A percentile compares a stretch with the other conserved stretches of the same genome.
These are phyloP conservation scores for Ceratobasidium sp. DNA, from an alignment of 1,284 basidiomycete species.

Conservation along the genomic window DNA sequence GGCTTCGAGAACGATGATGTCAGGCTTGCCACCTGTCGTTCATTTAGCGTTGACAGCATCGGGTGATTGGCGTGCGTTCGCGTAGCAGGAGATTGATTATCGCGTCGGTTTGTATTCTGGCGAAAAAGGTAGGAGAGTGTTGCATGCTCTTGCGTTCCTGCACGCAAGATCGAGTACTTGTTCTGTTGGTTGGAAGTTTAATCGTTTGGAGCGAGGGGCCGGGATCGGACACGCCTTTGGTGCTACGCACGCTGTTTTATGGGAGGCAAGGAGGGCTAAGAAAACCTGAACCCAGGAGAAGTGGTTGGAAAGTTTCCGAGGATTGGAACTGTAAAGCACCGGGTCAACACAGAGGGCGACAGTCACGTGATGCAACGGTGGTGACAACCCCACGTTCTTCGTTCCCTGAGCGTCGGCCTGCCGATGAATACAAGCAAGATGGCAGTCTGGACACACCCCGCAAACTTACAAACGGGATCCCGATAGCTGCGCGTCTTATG, in stretches of 20 bases:
- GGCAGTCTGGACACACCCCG: neutral
- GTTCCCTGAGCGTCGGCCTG: neutral
- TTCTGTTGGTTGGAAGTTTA: neutral
- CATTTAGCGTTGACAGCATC: neutral
- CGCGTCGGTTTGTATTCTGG: neutral
- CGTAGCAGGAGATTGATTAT: conserved; percentile 10
- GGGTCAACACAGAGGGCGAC: neutral
- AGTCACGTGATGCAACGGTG: neutral
- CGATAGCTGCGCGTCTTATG: neutral
- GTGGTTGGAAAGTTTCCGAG: too few relatives aligned
- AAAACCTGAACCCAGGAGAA: neutral
- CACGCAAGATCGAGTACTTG: neutral
- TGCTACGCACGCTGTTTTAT: neutral
- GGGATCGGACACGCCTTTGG: neutral
- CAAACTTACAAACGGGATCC: conserved; percentile 1
- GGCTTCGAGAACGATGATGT: conserved; percentile 18
- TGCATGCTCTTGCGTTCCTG: neutral
- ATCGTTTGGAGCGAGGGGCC: conserved; percentile 11
- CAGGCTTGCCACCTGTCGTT: conserved; percentile 1
- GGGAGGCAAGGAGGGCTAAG: neutral
- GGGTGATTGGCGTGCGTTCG: conserved; percentile 15
- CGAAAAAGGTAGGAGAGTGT: neutral
- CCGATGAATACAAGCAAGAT: neutral
- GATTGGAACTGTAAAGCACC: neutral
- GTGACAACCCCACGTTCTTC: neutral